phyloP scores from a whole-genome alignment of 768 basidiomycete genomes.

The Daedaleopsis nitida region DNA sequence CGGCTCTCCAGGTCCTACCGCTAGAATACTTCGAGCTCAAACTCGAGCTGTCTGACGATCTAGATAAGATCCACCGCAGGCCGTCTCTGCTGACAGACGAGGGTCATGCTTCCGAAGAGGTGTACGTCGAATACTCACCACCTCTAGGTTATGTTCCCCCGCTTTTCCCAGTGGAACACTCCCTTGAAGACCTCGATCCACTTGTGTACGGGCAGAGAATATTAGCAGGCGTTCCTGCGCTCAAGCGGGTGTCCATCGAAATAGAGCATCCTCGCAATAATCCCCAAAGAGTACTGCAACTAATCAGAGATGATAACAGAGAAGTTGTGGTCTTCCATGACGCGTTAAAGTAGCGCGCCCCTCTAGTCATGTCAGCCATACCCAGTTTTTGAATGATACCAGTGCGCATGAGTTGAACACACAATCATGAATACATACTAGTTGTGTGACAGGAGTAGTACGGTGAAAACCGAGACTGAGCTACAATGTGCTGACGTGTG shows the following conservation, averaged over 20 bases:
- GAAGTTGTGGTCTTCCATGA: not conserved
- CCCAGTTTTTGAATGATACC: too few relatives aligned
- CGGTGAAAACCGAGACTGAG: not conserved
- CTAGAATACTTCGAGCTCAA: not conserved
- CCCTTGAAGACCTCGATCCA: not conserved
- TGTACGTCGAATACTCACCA: not conserved
- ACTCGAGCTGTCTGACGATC: not conserved
- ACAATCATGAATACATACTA: too few relatives aligned
- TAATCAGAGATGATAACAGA: not conserved
- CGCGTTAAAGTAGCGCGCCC: not conserved
- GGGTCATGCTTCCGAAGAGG: not conserved
- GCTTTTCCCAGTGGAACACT: not conserved
- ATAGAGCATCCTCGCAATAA: not conserved
- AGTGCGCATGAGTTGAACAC: too few relatives aligned
- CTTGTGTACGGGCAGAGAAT: not conserved
- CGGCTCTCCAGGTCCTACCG: not conserved
- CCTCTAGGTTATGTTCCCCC: not conserved
- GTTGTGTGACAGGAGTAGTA: too few relatives aligned
- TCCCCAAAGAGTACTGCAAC: not conserved
- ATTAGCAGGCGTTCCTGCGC: not conserved
- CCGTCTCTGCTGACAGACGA: not conserved
- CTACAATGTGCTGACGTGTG: not conserved
- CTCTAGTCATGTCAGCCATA: not conserved
- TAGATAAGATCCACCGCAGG: not conserved
- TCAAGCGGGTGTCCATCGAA: not conserved